These are phyloP conservation scores for Ogataea trehaloabstinens DNA, from an alignment of 805 yeast genomes.

Conservation along the genomic window DNA sequence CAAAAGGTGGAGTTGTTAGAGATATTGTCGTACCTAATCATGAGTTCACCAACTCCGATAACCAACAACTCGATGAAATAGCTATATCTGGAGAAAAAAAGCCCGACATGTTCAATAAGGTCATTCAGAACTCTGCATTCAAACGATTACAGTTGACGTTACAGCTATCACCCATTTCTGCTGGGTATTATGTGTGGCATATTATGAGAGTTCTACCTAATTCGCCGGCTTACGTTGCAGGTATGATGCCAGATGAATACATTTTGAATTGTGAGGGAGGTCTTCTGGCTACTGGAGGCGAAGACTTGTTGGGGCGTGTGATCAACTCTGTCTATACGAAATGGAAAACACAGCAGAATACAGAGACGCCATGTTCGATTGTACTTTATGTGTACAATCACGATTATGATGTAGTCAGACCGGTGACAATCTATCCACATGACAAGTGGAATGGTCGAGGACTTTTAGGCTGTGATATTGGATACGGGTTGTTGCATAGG, in stretches of 20 bases:
- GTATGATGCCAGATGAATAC: slow-evolving; percentile 83
- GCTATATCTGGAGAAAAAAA: slow-evolving; percentile 18
- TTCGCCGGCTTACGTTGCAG: slow-evolving; percentile 82
- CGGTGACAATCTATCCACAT: slow-evolving; percentile 76
- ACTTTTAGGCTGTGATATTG: slow-evolving; percentile 89
- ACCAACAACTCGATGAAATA: slow-evolving; percentile 28
- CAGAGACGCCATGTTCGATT: slow-evolving; percentile 31
- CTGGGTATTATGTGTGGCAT: slow-evolving; percentile 86
- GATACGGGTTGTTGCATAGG: slow-evolving; percentile 80
- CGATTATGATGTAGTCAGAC: slow-evolving; percentile 81
- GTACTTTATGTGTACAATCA: slow-evolving; percentile 81
- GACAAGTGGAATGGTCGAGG: slow-evolving; percentile 83
- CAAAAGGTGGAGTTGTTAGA: slow-evolving; percentile 71
- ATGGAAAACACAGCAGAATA: slow-evolving; percentile 14
- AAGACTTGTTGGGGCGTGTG: slow-evolving; percentile 67
- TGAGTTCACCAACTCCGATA: slow-evolving; percentile 20
- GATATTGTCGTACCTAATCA: slow-evolving; percentile 35
- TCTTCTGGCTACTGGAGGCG: slow-evolving; percentile 82
- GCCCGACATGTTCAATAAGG: slow-evolving; percentile 20
- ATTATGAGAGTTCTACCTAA: slow-evolving; percentile 68
- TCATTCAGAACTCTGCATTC: slow-evolving; percentile 37
- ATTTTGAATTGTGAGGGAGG: slow-evolving; percentile 89
- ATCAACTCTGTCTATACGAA: slow-evolving; percentile 51
- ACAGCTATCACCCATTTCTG: slow-evolving; percentile 72
- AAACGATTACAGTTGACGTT: slow-evolving; percentile 61